Evolutionary conservation across 75 land plant genomes (phyloP), one percentile per base, ranked within the genome.

Genomic region (Pinus albicaulis): DNA sequence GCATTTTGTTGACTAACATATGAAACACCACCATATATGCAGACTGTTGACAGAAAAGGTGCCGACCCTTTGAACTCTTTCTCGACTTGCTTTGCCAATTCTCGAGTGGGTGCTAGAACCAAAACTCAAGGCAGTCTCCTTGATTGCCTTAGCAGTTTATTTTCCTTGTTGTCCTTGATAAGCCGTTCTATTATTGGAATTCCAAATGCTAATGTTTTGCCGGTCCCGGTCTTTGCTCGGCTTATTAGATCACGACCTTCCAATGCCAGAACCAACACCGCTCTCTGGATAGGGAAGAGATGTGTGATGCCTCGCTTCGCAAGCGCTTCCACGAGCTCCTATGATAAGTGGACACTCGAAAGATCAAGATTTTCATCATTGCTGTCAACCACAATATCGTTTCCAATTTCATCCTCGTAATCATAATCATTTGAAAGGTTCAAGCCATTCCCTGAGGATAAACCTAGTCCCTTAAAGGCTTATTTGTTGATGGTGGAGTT

Each of bases 21-120:
- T 31, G 99, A 89, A 71, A 95, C 95, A 36, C 99, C 99, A 59
- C 99, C 99, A 86, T 97, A 97, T 11, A 97, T 90, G 84, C 99
- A 97, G 15, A 91, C 84, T 22, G 93, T 95, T 53, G 82, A 83
- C 14, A 97, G 81, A 76, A 81, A 82, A 15, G 99, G 93, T 74
- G 99, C 99, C 23, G 99, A 87, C 76, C 92, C 95, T 76, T 89
- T 84, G 55, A 97, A 85, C 79, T 97, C 99, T 66, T 91, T 92
- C 75, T 97, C 98, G 2, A 97, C 99, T 88, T 97, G 99, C 83
- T 88, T 92, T 34, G 99, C 99, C 59, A 97, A 80, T 73, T 97
- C 99, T 36, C 99, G 80, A 2, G 99, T 97, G 25, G 99, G 99
- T 34, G 99, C 95, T 5, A 97, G 84, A 64, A 97, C 91, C 74